These are phyloP conservation scores for Annulohypoxylon stygium DNA, from an alignment of 495 filamentous ascomycete species.

Conservation along the genomic window DNA sequence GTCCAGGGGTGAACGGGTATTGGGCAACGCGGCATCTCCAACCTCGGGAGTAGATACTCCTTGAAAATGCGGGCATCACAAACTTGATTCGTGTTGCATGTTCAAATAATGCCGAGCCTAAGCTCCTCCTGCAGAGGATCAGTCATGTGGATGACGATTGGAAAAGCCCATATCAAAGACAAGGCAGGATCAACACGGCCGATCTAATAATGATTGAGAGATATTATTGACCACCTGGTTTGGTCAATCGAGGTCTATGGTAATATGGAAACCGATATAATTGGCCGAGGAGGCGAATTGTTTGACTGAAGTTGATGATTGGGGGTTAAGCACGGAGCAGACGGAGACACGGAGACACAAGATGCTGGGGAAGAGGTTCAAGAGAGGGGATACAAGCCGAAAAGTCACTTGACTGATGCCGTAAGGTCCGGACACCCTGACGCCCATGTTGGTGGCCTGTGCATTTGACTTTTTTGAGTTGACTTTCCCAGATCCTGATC, in stretches of 20 bases:
- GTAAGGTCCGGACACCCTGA: constrained; percentile 10
- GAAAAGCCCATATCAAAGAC: constrained; percentile 26
- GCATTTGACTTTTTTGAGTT: neutral
- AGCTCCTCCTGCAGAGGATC: constrained; percentile 33
- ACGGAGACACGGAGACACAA: constrained; percentile 24
- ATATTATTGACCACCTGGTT: constrained; percentile 22
- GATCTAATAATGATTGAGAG: constrained; percentile 17
- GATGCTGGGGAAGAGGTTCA: constrained; percentile 23
- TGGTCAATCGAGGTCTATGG: constrained; percentile 36
- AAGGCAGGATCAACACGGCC: constrained; percentile 34
- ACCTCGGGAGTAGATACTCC: constrained; percentile 1
- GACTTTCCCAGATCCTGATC: neutral
- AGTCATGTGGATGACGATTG: constrained; percentile 38
- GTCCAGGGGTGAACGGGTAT: constrained; percentile 23
- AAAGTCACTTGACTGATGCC: constrained; percentile 45
- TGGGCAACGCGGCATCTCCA: constrained; percentile 26
- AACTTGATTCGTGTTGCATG: constrained; percentile 17
- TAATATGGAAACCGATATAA: constrained; percentile 2
- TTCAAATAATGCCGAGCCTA: constrained; percentile 44
- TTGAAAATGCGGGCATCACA: constrained; percentile 20
- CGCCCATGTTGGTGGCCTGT: neutral
- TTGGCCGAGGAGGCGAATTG: constrained; percentile 36
- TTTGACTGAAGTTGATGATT: constrained; percentile 34
- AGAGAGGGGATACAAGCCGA: neutral
- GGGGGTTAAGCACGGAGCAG: constrained; percentile 2